Evolutionary conservation across 306 rosid genomes (phyloP), one percentile per base, ranked within the genome.

Genomic region (Vicia sativa): DNA sequence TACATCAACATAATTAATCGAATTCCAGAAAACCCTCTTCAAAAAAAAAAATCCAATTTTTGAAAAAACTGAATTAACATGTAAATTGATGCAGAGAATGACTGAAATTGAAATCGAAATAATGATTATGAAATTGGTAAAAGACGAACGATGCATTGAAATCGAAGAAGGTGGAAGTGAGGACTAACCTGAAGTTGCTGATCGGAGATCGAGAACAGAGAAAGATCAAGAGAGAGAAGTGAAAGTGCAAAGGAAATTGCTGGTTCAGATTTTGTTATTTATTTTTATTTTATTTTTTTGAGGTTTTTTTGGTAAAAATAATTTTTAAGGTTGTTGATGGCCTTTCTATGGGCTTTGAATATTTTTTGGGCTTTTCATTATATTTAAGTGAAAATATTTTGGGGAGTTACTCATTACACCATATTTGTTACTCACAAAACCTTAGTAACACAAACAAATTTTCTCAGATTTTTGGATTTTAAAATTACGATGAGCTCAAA

Each of bases 201-300:
- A 63, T 64, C 77, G 62, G 69, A 65, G 79, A 74, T 74, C 70
- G 73, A 54, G 62, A 62, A 56, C 48, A 11, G 13, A 65, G 52
- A 65, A 57, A 48, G 71, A 65, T 55, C 67, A 45, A 45, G 78
- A 74, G 42, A 49, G 72, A 61, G 59, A 49, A 15, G 21, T 25
- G 67, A 28, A 35, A 21, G 70, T 31, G 2, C 10, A 29, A 25
- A 25, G 28, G 28, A 25, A 25, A 25, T 25, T 25, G 28, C 3
- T 25, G 28, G 28, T 2, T 25, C 28, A 2, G 28, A 23, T n/a
- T n/a, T 25, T 25, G 28, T 25, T 25, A 25, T 25, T 25, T 25
- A 25, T 25, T 25, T 25, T 25, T 21, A n/a, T n/a, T n/a, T n/a
- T n/a, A n/a, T n/a, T n/a, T n/a, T n/a, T n/a, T n/a, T n/a, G n/a